A percentile compares a stretch with the other conserved stretches of the same genome.
phyloP scores from a whole-genome alignment of 108 stramenopile genomes.

The Aurantiochytrium sp. region DNA sequence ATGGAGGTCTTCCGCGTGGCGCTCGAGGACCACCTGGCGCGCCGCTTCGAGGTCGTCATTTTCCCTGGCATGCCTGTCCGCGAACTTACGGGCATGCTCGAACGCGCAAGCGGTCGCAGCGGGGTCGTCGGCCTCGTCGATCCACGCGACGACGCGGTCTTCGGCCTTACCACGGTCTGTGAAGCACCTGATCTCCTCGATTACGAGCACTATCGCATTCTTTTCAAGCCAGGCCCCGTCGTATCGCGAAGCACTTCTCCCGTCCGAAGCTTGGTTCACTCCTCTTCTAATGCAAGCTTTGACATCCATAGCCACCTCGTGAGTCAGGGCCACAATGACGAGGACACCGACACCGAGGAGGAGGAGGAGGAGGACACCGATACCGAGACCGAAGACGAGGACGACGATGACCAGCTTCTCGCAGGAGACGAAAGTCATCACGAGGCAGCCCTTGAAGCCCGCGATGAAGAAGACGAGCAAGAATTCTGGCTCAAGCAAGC shows the following conservation, averaged over 20 bases:
- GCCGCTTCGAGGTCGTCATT: neutral
- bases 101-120: neutral
- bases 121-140: neutral
- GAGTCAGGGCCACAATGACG: neutral
- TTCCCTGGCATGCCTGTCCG: neutral
- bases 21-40: neutral
- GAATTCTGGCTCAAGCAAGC: conserved; percentile 9
- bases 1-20: neutral
- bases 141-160: neutral
- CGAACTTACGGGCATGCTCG: neutral
- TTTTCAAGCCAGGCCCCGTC: neutral
- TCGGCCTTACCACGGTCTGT: neutral
- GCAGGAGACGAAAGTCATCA: neutral
- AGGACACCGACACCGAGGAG: neutral
- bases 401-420: neutral
- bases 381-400: neutral
- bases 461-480: neutral
- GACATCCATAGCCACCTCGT: neutral
- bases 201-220: neutral
- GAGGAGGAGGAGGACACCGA: neutral
- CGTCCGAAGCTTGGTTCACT: neutral
- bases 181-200: neutral
- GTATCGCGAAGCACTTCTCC: neutral
- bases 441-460: neutral
- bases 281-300: neutral